Percentiles rank a stretch among this genome's conserved stretches.
Evolutionary conservation across 208 protist species (phyloP).

Genomic region (Trypanosoma melophagium): DNA sequence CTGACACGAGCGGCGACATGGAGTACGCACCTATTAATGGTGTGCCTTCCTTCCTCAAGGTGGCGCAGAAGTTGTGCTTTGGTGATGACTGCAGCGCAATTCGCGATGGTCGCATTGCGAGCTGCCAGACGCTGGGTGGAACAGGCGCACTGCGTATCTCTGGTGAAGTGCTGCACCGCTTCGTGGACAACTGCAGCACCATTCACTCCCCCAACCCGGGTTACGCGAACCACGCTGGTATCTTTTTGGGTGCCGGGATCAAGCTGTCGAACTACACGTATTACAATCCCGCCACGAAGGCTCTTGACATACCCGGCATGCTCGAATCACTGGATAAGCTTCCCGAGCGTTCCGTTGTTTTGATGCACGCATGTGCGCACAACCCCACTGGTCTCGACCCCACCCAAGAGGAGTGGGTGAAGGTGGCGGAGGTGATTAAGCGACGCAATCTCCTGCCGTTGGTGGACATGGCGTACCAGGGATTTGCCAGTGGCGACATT

Average conservation of each 20-base stretch:
- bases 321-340: slow-evolving; percentile 54
- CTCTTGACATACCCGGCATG: slow-evolving; percentile 70
- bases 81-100: slow-evolving; percentile 57
- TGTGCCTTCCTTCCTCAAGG: slow-evolving; percentile 71
- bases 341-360: slow-evolving; percentile 81
- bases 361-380: slow-evolving; percentile 97
- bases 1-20: slow-evolving; percentile 47
- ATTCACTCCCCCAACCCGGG: slow-evolving; percentile 69
- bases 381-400: slow-evolving; percentile 98
- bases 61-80: slow-evolving; percentile 84
- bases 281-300: slow-evolving; percentile 59
- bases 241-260: slow-evolving; percentile 60
- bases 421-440: slow-evolving; percentile 79
- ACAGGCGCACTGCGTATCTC: slow-evolving; percentile 79
- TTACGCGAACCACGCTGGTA: slow-evolving; percentile 77
- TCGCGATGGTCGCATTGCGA: slow-evolving; percentile 59
- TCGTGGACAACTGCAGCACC: slow-evolving; percentile 31
- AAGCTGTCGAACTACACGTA: slow-evolving; percentile 63
- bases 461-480: slow-evolving; percentile 95
- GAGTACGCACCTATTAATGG: slow-evolving; percentile 97
- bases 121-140: slow-evolving; percentile 77
- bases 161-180: slow-evolving; percentile 54
- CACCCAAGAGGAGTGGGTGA: slow-evolving; percentile 90
- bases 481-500: slow-evolving; percentile 94
- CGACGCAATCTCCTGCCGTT: slow-evolving; percentile 89